These are phyloP conservation scores for Podospora anserina DNA, from an alignment of 495 filamentous ascomycete genomes.

Conservation along the genomic window DNA sequence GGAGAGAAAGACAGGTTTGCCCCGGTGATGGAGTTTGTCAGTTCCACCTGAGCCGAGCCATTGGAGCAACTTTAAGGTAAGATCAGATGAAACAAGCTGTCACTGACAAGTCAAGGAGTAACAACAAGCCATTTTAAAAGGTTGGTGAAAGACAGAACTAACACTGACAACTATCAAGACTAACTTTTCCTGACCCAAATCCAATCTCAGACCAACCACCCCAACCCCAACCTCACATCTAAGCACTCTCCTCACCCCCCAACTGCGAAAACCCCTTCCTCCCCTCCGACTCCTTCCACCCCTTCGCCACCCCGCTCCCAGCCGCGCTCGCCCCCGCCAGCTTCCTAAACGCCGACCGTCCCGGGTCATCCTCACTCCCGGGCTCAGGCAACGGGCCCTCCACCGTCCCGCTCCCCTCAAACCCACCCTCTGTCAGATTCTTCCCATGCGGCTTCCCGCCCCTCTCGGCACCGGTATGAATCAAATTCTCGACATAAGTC, in stretches of 20 bases:
- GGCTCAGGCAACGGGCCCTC: constrained; percentile 36
- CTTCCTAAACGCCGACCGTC: constrained; percentile 26
- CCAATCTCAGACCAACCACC: neutral
- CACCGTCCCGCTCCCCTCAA: constrained; percentile 33
- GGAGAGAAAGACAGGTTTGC: neutral
- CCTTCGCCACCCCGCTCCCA: constrained; percentile 12
- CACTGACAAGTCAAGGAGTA: neutral
- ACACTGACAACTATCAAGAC: neutral
- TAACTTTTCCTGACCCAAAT: neutral
- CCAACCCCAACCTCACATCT: neutral
- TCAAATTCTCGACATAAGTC: constrained; percentile 31
- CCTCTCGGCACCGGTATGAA: constrained; percentile 3
- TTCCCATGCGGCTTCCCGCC: constrained; percentile 38
- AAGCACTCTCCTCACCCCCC: constrained; percentile 23
- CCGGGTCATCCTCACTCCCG: constrained; percentile 40
- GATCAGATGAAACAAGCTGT: neutral
- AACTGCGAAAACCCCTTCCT: constrained; percentile 21
- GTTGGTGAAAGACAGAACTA: neutral
- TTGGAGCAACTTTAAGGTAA: neutral
- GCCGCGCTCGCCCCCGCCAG: constrained; percentile 10
- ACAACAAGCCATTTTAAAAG: neutral
- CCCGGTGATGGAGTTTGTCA: neutral
- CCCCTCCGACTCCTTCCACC: constrained; percentile 15
- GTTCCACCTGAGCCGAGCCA: neutral
- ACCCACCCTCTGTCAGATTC: constrained; percentile 39